A percentile compares a stretch with the other conserved stretches of the same genome.
Evolutionary conservation across 495 filamentous ascomycete genomes (phyloP).

Genomic region (Parachaetomium inaequale): DNA sequence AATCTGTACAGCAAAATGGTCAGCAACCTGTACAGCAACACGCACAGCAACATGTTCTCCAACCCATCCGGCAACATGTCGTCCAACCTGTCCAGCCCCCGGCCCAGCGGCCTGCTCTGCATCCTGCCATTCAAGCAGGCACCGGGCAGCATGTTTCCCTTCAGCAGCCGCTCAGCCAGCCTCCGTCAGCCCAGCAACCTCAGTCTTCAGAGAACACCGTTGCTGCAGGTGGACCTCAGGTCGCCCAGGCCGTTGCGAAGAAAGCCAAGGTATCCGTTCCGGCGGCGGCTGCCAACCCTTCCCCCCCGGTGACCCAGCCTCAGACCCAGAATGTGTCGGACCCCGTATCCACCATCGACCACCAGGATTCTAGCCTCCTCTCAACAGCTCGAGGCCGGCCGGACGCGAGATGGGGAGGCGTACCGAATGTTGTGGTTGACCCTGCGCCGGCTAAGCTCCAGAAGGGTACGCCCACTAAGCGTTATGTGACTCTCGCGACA

Average conservation of each 20-base stretch:
- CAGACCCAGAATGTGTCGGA: not conserved
- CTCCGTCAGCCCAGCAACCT: conserved; percentile 15
- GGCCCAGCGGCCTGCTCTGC: not conserved
- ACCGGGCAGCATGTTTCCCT: not conserved
- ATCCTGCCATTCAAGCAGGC: conserved; percentile 2
- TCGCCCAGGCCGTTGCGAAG: conserved; percentile 19
- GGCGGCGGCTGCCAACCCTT: not conserved
- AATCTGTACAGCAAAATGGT: not conserved
- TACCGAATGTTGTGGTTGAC: conserved; percentile 29
- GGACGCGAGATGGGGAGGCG: conserved; percentile 17
- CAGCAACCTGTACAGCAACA: not conserved
- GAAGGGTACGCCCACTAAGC: conserved; percentile 29
- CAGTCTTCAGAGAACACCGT: conserved; percentile 2
- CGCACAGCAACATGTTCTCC: conserved; percentile 6
- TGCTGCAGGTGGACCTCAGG: conserved; percentile 12
- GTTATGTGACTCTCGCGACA: conserved; percentile 28
- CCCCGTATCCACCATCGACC: conserved; percentile 16
- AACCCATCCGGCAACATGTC: conserved; percentile 1
- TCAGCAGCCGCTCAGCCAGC: conserved; percentile 4
- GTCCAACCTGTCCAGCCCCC: conserved; percentile 14
- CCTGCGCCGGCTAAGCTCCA: conserved; percentile 26
- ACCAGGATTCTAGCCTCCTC: conserved; percentile 20
- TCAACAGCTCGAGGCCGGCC: conserved; percentile 9
- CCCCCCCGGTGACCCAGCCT: not conserved
- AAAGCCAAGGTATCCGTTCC: conserved; percentile 24